Percentiles rank a stretch among this genome's conserved stretches.
Conservation (phyloP, 306 rosid genomes). For the Trifolium pratense region DNA sequence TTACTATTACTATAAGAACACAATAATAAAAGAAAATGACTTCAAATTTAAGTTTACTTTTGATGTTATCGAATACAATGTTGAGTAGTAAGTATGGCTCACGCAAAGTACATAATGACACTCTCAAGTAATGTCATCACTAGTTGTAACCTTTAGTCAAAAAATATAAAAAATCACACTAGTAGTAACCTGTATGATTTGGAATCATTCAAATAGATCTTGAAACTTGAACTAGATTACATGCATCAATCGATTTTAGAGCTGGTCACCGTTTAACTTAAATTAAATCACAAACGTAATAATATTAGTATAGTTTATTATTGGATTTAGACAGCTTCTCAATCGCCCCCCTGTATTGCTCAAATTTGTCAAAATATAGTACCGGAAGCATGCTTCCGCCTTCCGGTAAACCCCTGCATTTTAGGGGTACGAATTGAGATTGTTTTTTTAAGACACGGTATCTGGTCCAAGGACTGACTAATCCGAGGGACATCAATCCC, state of each 20-base stretch:
- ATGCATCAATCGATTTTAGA: conserved; percentile 12
- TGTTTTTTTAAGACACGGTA: no score
- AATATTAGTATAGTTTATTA: not conserved
- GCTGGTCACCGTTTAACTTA: not conserved
- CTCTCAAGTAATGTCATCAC: conserved; percentile 21
- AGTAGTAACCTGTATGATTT: not conserved
- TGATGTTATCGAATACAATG: conserved; percentile 1
- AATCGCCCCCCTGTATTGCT: no score
- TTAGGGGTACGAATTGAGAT: no score
- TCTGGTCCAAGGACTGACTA: no score
- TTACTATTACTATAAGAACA: not conserved
- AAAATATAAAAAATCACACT: no score
- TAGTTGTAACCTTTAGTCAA: no score
- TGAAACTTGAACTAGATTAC: conserved; percentile 39
- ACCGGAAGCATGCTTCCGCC: no score
- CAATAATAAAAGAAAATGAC: not conserved
- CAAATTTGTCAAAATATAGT: no score
- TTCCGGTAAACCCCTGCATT: no score
- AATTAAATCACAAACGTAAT: no score
- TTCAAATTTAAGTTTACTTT: not conserved
- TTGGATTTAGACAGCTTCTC: not conserved
- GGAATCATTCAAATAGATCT: conserved; percentile 8
- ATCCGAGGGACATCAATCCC: no score
- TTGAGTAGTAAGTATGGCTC: conserved; percentile 1
- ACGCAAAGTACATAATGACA: conserved; percentile 36